Evolutionary conservation across 768 basidiomycete genomes (phyloP).

Genomic region (Hygrocybe coccinea): DNA sequence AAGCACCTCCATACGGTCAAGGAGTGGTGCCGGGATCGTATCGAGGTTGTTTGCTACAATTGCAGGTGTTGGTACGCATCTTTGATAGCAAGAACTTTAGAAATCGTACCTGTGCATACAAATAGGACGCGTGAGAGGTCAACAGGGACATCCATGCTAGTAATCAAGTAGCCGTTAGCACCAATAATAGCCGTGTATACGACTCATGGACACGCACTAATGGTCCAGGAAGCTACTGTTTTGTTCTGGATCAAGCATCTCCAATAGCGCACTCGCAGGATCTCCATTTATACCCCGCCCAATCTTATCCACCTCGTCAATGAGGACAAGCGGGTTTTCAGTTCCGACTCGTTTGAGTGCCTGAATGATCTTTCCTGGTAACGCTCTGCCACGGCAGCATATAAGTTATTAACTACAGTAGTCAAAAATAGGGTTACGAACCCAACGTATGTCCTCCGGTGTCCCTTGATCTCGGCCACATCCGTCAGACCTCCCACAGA

Average conservation of each 20-base stretch:
- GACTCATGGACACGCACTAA: constrained; percentile 55
- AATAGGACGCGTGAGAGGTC: constrained; percentile 95
- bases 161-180: neutral
- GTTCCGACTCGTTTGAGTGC: constrained; percentile 89
- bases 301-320: constrained; percentile 96
- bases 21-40: constrained; percentile 88
- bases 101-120: constrained; percentile 68
- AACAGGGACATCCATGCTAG: constrained; percentile 92
- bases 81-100: neutral
- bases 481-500: constrained; percentile 95
- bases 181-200: constrained; percentile 3
- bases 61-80: neutral
- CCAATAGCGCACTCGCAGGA: constrained; percentile 83
- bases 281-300: constrained; percentile 89
- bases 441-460: constrained; percentile 95
- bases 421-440: constrained; percentile 30
- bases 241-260: constrained; percentile 95
- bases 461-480: constrained; percentile 98
- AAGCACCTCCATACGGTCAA: constrained; percentile 95
- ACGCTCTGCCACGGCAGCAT: constrained; percentile 45
- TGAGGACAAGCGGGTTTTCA: constrained; percentile 89
- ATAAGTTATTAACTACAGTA: neutral
- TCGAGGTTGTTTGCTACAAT: constrained; percentile 77
- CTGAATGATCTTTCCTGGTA: constrained; percentile 94
- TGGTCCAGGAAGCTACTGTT: constrained; percentile 93